These are phyloP conservation scores for Aspergillus aculeatus DNA, from an alignment of 2,329 filamentous ascomycete genomes.

Conservation along the genomic window DNA sequence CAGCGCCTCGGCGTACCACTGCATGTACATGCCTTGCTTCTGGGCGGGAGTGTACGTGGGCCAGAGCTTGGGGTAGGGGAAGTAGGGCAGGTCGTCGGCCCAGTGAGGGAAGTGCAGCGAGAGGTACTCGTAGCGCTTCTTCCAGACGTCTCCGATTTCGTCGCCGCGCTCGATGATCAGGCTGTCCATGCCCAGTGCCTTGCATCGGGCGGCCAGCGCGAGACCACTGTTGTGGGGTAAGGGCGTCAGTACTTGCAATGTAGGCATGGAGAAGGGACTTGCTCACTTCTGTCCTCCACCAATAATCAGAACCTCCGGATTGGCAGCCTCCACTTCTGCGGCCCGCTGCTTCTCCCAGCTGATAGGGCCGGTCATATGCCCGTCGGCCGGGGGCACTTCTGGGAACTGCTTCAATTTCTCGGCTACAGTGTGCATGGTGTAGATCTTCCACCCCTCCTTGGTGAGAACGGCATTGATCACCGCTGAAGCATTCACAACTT, in stretches of 20 bases:
- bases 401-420: conserved; percentile 35
- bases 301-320: conserved; percentile 25
- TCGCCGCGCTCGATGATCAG: conserved; percentile 33
- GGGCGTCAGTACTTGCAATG: too few species aligned
- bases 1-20: conserved; percentile 29
- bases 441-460: conserved; percentile 35
- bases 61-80: conserved; percentile 33
- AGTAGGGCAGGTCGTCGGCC: conserved; percentile 31
- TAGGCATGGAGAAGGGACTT: neutral
- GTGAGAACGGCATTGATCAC: conserved; percentile 35
- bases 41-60: conserved; percentile 33
- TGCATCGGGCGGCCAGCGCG: conserved; percentile 24
- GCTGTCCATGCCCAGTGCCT: conserved; percentile 26
- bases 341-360: conserved; percentile 35
- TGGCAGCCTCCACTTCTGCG: conserved; percentile 23
- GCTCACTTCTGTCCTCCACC: conserved; percentile 25
- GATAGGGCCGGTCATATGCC: conserved; percentile 35
- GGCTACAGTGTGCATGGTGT: conserved; percentile 36
- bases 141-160: conserved; percentile 31
- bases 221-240: conserved; percentile 20
- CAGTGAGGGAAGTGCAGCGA: conserved; percentile 34
- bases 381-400: conserved; percentile 28
- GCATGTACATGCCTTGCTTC: conserved; percentile 30
- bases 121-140: conserved; percentile 34
- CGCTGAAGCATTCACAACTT: conserved; percentile 26